Evolutionary conservation across 2,329 filamentous ascomycete genomes (phyloP).

Genomic region (Hypoxylon sp.): DNA sequence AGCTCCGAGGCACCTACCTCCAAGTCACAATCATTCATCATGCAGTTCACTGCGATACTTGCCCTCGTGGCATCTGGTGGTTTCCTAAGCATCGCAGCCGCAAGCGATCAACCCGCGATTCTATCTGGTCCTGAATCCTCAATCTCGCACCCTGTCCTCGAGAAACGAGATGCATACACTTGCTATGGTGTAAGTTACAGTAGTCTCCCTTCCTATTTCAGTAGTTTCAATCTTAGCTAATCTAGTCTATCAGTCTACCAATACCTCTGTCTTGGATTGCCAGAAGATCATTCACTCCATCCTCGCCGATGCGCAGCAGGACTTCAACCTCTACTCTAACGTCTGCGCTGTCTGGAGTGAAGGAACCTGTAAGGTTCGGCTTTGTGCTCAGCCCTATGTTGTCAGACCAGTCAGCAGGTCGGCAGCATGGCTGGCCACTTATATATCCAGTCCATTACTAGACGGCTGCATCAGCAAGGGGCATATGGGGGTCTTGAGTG

Average conservation of each 20-base stretch:
- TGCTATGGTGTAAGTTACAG: constrained; percentile 49
- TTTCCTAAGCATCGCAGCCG: constrained; percentile 12
- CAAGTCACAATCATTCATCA: constrained; percentile 14
- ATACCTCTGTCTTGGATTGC: constrained; percentile 47
- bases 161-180: constrained; percentile 51
- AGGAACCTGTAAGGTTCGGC: constrained; percentile 48
- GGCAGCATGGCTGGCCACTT: constrained; percentile 49
- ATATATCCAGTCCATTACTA: constrained; percentile 47
- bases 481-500: constrained; percentile 48
- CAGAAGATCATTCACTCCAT: constrained; percentile 47
- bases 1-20: not conserved
- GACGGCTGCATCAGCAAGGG: constrained; percentile 45
- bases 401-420: constrained; percentile 49
- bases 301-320: constrained; percentile 38
- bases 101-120: not conserved
- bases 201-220: not conserved
- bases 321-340: constrained; percentile 46
- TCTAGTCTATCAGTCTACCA: constrained; percentile 36
- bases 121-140: not conserved
- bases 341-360: constrained; percentile 50
- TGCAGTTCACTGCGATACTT: constrained; percentile 30
- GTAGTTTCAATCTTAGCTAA: constrained; percentile 12
- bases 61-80: constrained; percentile 23
- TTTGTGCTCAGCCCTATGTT: constrained; percentile 51
- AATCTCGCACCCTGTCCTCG: constrained; percentile 20